Evolutionary conservation across 192 early-diverging fungal genomes (phyloP).

Genomic region (Coemansia sp.): DNA sequence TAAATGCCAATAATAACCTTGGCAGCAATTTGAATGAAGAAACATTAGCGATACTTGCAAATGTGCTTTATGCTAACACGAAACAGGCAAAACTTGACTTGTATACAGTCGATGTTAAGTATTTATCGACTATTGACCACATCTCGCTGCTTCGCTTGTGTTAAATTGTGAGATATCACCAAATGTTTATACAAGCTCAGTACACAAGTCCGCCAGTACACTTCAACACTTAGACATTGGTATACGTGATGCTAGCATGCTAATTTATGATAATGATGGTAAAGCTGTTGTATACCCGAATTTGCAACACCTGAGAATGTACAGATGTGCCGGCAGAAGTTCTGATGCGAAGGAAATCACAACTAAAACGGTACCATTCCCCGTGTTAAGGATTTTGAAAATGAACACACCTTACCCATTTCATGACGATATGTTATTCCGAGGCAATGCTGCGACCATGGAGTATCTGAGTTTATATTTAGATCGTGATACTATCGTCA

Average conservation of each 20-base stretch:
- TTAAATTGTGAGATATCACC: too few species aligned
- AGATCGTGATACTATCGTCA: background rate
- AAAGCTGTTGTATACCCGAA: background rate
- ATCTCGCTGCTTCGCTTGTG: too few species aligned
- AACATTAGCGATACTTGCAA: too few species aligned
- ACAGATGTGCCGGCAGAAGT: background rate
- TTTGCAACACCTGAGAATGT: background rate
- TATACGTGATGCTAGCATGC: background rate
- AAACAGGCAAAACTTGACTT: too few species aligned
- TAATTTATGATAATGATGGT: background rate
- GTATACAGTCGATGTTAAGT: too few species aligned
- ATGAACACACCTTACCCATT: conserved; percentile 1
- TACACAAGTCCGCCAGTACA: too few species aligned
- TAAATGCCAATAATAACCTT: too few species aligned
- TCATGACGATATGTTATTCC: conserved; percentile 10
- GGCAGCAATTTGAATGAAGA: too few species aligned
- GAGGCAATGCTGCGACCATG: conserved; percentile 6
- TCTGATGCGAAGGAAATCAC: background rate
- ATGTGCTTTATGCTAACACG: too few species aligned
- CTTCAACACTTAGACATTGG: background rate
- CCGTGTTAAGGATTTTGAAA: background rate
- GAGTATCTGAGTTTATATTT: background rate
- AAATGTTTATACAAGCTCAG: too few species aligned
- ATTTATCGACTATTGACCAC: too few species aligned
- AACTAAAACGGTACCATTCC: background rate